A percentile compares a stretch with the other conserved stretches of the same genome.
phyloP scores from a whole-genome alignment of 2,329 filamentous ascomycete genomes.

The Trichoderma asperellum region DNA sequence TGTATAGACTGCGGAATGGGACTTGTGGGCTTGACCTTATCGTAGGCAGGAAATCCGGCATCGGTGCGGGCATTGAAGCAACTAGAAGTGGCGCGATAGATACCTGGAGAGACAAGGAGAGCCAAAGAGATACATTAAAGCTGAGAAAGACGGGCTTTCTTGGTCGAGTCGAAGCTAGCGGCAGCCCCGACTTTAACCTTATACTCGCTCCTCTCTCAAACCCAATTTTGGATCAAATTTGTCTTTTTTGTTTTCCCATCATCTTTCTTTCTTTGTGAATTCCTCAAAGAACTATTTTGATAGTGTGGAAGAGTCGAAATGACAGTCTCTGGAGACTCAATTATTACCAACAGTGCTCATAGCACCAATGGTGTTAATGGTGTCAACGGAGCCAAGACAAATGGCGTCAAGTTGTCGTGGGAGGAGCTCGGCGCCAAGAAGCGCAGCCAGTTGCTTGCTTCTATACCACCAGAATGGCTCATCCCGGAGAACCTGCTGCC shows the following conservation, averaged over 20 bases:
- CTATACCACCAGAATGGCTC: slow-evolving; percentile 62
- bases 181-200: not conserved
- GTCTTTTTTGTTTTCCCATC: not conserved
- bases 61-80: slow-evolving; percentile 8
- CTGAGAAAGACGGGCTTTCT: not conserved
- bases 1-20: slow-evolving; percentile 3
- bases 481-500: slow-evolving; percentile 59
- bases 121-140: not conserved
- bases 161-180: not conserved
- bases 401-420: slow-evolving; percentile 40
- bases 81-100: slow-evolving; percentile 7
- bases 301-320: not conserved
- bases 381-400: not conserved
- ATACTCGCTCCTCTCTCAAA: not conserved
- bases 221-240: not conserved
- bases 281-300: not conserved
- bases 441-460: slow-evolving; percentile 47
- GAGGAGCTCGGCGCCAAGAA: slow-evolving; percentile 49
- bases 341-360: not conserved
- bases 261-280: not conserved
- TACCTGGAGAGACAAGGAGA: not conserved
- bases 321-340: slow-evolving; percentile 3
- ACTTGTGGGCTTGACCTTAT: slow-evolving; percentile 17
- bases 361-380: not conserved
- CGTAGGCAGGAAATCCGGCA: slow-evolving; percentile 15